A percentile compares a stretch with the other conserved stretches of the same genome.
These are phyloP conservation scores for Gymnopilus junonius DNA, from an alignment of 768 basidiomycete genomes.

Conservation along the genomic window DNA sequence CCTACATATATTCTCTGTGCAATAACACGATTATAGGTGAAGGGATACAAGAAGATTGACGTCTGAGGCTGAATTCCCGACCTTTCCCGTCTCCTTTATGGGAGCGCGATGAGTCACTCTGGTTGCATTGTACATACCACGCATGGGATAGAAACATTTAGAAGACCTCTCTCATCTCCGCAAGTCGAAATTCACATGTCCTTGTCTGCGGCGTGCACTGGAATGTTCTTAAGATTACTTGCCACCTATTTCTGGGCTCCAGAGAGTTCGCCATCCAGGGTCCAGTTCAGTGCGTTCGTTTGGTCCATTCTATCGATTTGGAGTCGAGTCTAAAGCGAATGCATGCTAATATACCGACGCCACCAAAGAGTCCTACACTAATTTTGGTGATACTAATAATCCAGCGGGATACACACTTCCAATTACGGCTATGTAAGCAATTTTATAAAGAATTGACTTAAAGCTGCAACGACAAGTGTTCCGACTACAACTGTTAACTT, in stretches of 20 bases:
- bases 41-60: constrained; percentile 85
- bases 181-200: not conserved
- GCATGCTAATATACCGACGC: not conserved
- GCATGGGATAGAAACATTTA: constrained; percentile 2
- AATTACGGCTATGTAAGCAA: not conserved
- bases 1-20: not conserved
- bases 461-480: not conserved
- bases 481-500: not conserved
- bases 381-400: not conserved
- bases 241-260: not conserved
- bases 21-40: constrained; percentile 52
- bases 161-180: not conserved
- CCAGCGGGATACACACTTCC: not conserved
- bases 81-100: not conserved
- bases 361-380: not conserved
- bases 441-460: not conserved
- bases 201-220: not conserved
- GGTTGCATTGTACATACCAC: constrained; percentile 7
- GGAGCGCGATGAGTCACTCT: not conserved
- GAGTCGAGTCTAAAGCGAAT: not conserved
- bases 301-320: not conserved
- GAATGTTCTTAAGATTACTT: not conserved
- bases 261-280: not conserved
- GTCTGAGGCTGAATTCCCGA: constrained; percentile 22
- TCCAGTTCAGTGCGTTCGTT: not conserved